Conservation (phyloP, 148 eudicot species). For the Bassia scoparia region DNA sequence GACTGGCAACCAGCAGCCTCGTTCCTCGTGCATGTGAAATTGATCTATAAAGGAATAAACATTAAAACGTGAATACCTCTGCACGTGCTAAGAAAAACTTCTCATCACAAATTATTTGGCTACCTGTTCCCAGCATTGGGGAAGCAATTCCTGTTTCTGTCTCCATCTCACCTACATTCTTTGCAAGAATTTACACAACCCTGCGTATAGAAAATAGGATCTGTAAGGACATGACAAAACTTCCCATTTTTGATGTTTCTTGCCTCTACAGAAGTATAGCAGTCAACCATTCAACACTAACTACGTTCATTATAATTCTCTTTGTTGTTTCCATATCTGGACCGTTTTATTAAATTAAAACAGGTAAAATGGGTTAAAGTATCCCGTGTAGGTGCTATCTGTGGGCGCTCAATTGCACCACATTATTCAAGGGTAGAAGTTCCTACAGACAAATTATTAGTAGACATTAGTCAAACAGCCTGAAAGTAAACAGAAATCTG, state of each 20-base stretch:
- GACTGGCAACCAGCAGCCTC: slow-evolving; percentile 99
- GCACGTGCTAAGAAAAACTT: slow-evolving; percentile 4
- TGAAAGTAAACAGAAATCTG: slow-evolving; percentile 5
- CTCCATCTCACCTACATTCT: slow-evolving; percentile 90
- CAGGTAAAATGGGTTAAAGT: slow-evolving; percentile 91
- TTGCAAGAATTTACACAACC: slow-evolving; percentile 96
- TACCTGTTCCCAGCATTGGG: slow-evolving; percentile 99
- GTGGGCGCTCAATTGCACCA: slow-evolving; percentile 99
- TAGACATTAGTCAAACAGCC: slow-evolving; percentile 9
- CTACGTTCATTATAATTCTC: slow-evolving; percentile 95
- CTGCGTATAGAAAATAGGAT: slow-evolving; percentile 34
- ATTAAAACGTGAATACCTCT: slow-evolving; percentile 11
- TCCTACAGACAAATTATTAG: slow-evolving; percentile 46
- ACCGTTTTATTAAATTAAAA: slow-evolving; percentile 96
- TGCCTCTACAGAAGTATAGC: not conserved
- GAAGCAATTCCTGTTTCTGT: slow-evolving; percentile 99
- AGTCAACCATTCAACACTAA: slow-evolving; percentile 25
- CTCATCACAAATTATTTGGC: slow-evolving; percentile 14
- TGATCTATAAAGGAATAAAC: slow-evolving; percentile 55
- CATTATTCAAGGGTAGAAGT: slow-evolving; percentile 98
- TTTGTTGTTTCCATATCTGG: slow-evolving; percentile 98
- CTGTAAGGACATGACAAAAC: not conserved
- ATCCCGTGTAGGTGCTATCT: slow-evolving; percentile 78
- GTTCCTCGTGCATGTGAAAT: slow-evolving; percentile 96
- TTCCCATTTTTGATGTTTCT: not conserved